Evolutionary conservation across 495 filamentous ascomycete species (phyloP), one percentile per base, ranked within the genome.

Genomic region (Lasiosphaeris hirsuta): DNA sequence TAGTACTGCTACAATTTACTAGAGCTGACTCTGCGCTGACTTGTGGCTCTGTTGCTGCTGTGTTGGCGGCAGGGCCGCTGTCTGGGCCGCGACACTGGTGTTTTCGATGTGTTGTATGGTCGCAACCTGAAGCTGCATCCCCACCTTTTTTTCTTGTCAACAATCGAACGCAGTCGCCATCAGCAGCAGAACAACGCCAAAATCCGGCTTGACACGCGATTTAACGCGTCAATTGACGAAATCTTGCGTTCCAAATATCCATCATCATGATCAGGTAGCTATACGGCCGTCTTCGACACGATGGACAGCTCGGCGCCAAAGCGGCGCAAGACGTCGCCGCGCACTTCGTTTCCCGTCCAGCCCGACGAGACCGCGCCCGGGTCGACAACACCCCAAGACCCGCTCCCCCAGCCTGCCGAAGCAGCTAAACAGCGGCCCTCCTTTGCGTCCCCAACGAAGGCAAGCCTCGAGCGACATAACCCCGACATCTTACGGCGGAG

Each of bases 381-480:
- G 53, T 43, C 63, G 58, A 61, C 60, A 44, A 57, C 69, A 52
- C 47, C 62, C 10, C 48, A 11, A 34, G 61, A 62, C 13, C 36
- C 63, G 19, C 48, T 45, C 1, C 23, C 51, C 14, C 17, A 18
- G 18, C 13, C 38, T 5, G 5, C 23, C 33, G 37, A 19, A 10
- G 42, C 56, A n/a, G 51, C 48, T 4, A 5, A 57, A 1, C 62
- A 59, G 14, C 79, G 79, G 4, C 78, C 80, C 0, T 88, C 86
- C 0, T 88, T 84, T 63, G 81, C 82, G 42, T 86, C 85, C 4
- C 87, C 86, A 4, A 88, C 84, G 0, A 81, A 78, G 60, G 78
- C 84, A 4, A 88, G 82, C 61, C 66, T 88, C 14, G 80, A 85
- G 59, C 81, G 82, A 63, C 81, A 82, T 58, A 81, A 88, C 62